Evolutionary conservation across 179 eudicot species (phyloP), one percentile per base, ranked within the genome.

Genomic region (Nepenthes alata): DNA sequence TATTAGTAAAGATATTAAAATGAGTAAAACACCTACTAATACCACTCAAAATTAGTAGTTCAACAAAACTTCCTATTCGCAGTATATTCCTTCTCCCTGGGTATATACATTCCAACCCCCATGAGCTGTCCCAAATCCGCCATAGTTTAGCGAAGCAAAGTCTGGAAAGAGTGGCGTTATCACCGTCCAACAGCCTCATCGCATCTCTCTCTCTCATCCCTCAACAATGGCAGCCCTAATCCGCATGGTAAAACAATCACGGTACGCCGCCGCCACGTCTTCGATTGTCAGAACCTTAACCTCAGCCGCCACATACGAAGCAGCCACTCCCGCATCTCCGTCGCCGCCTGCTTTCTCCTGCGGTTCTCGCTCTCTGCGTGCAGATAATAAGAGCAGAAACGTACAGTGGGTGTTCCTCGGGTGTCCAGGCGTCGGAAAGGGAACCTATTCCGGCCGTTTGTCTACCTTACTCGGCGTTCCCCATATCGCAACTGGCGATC

Each of bases 401-500:
- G 71, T 84, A 53, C 89, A 84, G 73, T 84, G 89, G 89, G 87
- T 84, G 38, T 84, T 84, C 61, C 68, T 84, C 14, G 89, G 89
- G 1, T 79, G 81, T 25, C 89, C 89, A 0, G 89, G 89, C 25
- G 89, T 84, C 38, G 89, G 89, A 58, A 84, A 84, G 47, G 89
- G 89, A 3, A 84, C 86, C 5, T 84, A 79, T 58, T 86, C 86
- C 15, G 74, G 86, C 61, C 77, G 86, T 12, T 80, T 84, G 36
- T 81, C 80, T 0, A 44, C 64, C 4, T 82, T 75, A 11, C 81
- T 84, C 41, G 86, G 81, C 10, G 89, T 84, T n/a, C 86, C 89
- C 53, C 89, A 84, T 59, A 84, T 84, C 66, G 86, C 89, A 55
- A 84, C 89, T 55, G 89, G 89, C 14, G 89, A 84, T 69, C 89